Evolutionary conservation across 345 rosid genomes (phyloP).

Genomic region (Eucalyptus brandiana): DNA sequence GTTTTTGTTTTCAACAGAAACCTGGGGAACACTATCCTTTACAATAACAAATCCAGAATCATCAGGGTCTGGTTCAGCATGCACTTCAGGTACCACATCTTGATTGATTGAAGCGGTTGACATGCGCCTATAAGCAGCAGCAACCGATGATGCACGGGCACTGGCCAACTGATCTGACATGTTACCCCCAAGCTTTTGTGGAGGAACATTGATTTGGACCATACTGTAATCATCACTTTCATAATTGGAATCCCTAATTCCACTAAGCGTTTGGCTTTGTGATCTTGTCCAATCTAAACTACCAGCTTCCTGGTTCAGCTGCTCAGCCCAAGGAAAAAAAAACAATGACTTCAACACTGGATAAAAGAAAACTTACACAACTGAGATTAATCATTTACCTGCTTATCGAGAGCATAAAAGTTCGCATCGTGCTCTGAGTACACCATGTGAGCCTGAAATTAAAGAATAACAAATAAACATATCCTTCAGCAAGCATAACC

Average conservation of each 20-base stretch:
- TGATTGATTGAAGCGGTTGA: slow-evolving; percentile 5
- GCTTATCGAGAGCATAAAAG: slow-evolving; percentile 71
- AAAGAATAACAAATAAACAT: neutral
- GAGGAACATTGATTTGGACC: slow-evolving; percentile 13
- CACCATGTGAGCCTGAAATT: slow-evolving; percentile 89
- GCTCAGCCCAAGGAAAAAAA: neutral
- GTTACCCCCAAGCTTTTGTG: slow-evolving; percentile 64
- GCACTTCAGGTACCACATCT: neutral
- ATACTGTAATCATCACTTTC: slow-evolving; percentile 24
- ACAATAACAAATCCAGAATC: neutral
- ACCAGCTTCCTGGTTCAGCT: slow-evolving; percentile 82
- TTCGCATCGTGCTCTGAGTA: slow-evolving; percentile 82
- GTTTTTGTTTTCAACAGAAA: neutral
- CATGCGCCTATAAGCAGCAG: slow-evolving; percentile 77
- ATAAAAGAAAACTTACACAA: neutral
- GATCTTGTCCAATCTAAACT: slow-evolving; percentile 93
- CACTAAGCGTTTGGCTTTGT: slow-evolving; percentile 51
- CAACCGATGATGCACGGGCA: slow-evolving; percentile 75
- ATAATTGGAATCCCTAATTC: slow-evolving; percentile 8
- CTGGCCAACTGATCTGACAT: slow-evolving; percentile 24
- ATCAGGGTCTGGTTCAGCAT: neutral
- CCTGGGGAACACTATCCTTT: neutral
- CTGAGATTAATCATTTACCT: slow-evolving; percentile 31
- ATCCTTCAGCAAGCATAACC: neutral
- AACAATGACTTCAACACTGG: neutral